phyloP scores from a whole-genome alignment of 768 basidiomycete genomes.

The Collybia sordida region DNA sequence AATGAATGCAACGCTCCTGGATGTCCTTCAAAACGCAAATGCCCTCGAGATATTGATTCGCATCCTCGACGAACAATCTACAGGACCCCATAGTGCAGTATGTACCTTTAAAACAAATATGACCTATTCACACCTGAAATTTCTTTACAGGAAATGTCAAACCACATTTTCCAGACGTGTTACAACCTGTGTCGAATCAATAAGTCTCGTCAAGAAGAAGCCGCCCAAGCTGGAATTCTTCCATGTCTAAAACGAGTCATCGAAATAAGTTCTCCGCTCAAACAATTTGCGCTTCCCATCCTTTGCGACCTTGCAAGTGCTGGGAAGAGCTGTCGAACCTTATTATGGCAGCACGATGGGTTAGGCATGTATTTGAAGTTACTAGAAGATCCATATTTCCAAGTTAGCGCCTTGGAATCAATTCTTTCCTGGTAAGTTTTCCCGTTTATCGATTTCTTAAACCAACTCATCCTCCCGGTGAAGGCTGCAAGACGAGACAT shows the following conservation, averaged over 20 bases:
- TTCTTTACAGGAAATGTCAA: constrained; percentile 81
- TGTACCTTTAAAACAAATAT: constrained; percentile 22
- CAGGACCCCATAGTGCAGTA: constrained; percentile 80
- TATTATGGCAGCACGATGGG: constrained; percentile 95
- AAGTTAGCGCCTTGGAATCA: constrained; percentile 88
- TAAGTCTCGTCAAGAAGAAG: constrained; percentile 94
- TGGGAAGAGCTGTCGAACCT: constrained; percentile 85
- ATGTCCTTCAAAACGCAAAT: constrained; percentile 95
- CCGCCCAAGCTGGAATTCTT: constrained; percentile 93
- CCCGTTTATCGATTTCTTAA: neutral
- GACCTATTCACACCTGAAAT: constrained; percentile 1
- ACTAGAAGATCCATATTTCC: constrained; percentile 85
- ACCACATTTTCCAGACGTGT: constrained; percentile 96
- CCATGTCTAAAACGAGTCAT: constrained; percentile 90
- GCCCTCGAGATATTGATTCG: constrained; percentile 88
- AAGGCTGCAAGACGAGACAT: constrained; percentile 95
- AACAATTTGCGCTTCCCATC: constrained; percentile 96
- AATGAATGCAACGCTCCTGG: constrained; percentile 87
- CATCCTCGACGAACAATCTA: constrained; percentile 78
- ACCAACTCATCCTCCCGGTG: neutral
- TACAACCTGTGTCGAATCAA: constrained; percentile 95
- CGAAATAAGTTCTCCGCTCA: constrained; percentile 85
- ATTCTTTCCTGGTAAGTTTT: constrained; percentile 78
- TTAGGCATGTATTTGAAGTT: constrained; percentile 76
- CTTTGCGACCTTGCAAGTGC: constrained; percentile 95